Conservation (phyloP, 768 basidiomycete species). For the Kockovaella imperatae region DNA sequence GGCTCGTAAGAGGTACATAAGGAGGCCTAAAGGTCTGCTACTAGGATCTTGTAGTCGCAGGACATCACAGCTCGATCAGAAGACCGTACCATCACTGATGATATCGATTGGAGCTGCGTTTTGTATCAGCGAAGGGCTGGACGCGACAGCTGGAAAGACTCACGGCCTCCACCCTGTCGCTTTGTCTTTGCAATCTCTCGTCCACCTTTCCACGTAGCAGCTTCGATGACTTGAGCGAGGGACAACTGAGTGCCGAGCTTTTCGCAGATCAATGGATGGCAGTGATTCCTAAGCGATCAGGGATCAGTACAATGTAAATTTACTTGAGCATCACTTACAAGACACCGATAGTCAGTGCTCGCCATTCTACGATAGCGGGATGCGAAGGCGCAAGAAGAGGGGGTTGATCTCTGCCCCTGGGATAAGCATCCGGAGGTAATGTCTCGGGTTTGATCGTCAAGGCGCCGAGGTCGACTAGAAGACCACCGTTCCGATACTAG, state of each 20-base stretch:
- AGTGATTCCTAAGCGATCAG: slow-evolving; percentile 59
- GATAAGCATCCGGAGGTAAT: slow-evolving; percentile 46
- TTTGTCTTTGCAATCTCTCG: slow-evolving; percentile 78
- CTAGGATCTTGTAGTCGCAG: no score
- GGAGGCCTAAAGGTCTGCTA: no score
- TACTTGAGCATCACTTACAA: slow-evolving; percentile 53
- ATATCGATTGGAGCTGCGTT: slow-evolving; percentile 10
- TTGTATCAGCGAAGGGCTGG: not conserved
- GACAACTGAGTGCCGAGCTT: slow-evolving; percentile 58
- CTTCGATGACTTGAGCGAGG: slow-evolving; percentile 82
- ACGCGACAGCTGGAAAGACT: not conserved
- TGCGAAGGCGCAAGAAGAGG: slow-evolving; percentile 59
- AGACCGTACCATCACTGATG: slow-evolving; percentile 13
- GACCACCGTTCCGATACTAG: slow-evolving; percentile 81
- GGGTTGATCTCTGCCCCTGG: slow-evolving; percentile 42
- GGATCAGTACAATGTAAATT: not conserved
- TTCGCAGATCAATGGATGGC: slow-evolving; percentile 61
- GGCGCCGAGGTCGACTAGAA: slow-evolving; percentile 76
- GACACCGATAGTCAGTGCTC: slow-evolving; percentile 88
- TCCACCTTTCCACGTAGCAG: slow-evolving; percentile 95
- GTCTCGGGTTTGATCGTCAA: slow-evolving; percentile 58
- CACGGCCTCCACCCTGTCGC: slow-evolving; percentile 62
- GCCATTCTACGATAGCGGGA: slow-evolving; percentile 90
- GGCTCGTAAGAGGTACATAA: no score
- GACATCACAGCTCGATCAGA: not conserved